Conservation (phyloP, 1,284 basidiomycete genomes). For the Crucibulum cyathiforme region DNA sequence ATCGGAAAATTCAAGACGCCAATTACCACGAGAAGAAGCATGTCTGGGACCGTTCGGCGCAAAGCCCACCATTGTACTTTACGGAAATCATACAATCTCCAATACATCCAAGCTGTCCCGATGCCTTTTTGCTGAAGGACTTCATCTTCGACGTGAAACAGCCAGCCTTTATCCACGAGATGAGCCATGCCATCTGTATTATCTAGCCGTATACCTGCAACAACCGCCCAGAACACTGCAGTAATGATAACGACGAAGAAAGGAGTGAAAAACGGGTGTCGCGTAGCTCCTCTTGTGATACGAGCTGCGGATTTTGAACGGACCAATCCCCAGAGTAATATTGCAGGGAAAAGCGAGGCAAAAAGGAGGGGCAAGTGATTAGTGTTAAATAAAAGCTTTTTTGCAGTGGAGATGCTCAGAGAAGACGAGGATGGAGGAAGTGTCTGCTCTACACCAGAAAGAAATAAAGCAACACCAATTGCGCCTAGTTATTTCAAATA, state of each 20-base stretch:
- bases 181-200: conserved; percentile 6
- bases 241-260: conserved; percentile 15
- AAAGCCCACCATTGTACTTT: conserved; percentile 26
- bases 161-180: conserved; percentile 14
- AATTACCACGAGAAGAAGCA: conserved; percentile 25
- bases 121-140: conserved; percentile 7
- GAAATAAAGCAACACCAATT: conserved; percentile 24
- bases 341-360: conserved; percentile 21
- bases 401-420: conserved; percentile 13
- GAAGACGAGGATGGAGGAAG: conserved; percentile 6
- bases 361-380: conserved; percentile 13
- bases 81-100: conserved; percentile 25
- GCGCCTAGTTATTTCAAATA: conserved; percentile 9
- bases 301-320: conserved; percentile 14
- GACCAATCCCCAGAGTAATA: conserved; percentile 17
- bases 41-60: conserved; percentile 21
- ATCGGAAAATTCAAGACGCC: conserved; percentile 29
- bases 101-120: conserved; percentile 26
- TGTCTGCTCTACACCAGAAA: conserved; percentile 14
- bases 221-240: conserved; percentile 18
- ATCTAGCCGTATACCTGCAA: conserved; percentile 8
- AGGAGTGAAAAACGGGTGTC: conserved; percentile 20
- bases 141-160: conserved; percentile 18
- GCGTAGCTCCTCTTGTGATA: conserved; percentile 16
- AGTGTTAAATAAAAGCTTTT: conserved; percentile 2